Percentiles rank a stretch among this genome's conserved stretches.
Evolutionary conservation across 73 alveolate species (phyloP).

Genomic region (Diophrys sp.): DNA sequence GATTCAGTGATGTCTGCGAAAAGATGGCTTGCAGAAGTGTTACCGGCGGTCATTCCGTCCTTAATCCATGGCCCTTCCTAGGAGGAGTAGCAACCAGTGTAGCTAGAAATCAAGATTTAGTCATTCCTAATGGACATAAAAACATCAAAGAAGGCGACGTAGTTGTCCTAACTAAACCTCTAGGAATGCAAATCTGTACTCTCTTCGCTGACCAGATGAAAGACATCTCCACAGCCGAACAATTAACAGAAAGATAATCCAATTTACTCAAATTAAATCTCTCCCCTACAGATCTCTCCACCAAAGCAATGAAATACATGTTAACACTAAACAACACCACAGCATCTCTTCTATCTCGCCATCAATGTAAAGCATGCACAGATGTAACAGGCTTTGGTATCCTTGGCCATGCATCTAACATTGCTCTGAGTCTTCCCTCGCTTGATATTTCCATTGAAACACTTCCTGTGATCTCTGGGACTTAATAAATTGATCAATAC

Average conservation of each 20-base stretch:
- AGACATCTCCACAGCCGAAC: too few relatives aligned
- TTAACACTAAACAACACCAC: slow-evolving; percentile 74
- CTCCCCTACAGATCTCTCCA: too few relatives aligned
- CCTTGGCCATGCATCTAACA: slow-evolving; percentile 95
- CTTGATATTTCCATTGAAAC: slow-evolving; percentile 67
- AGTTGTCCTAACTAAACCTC: slow-evolving; percentile 84
- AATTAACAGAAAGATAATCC: too few relatives aligned
- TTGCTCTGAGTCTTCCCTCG: slow-evolving; percentile 57
- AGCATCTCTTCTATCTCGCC: slow-evolving; percentile 73
- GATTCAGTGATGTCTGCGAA: slow-evolving; percentile 90
- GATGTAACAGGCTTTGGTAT: slow-evolving; percentile 99
- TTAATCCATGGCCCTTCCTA: slow-evolving; percentile 96
- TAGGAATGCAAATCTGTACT: slow-evolving; percentile 82
- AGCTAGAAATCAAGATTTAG: slow-evolving; percentile 62
- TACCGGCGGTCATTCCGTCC: slow-evolving; percentile 96
- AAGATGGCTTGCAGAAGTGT: slow-evolving; percentile 86
- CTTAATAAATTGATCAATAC: slow-evolving; percentile 46
- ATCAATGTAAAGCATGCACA: slow-evolving; percentile 92
- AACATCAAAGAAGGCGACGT: slow-evolving; percentile 76
- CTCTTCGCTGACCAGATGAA: slow-evolving; percentile 63
- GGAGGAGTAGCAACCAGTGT: slow-evolving; percentile 95
- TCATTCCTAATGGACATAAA: slow-evolving; percentile 64
- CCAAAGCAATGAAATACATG: slow-evolving; percentile 62
- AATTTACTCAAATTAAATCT: too few relatives aligned
- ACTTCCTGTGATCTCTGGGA: slow-evolving; percentile 64